A percentile compares a stretch with the other conserved stretches of the same genome.
Evolutionary conservation across 345 rosid species (phyloP).

Genomic region (Lumnitzera littorea): DNA sequence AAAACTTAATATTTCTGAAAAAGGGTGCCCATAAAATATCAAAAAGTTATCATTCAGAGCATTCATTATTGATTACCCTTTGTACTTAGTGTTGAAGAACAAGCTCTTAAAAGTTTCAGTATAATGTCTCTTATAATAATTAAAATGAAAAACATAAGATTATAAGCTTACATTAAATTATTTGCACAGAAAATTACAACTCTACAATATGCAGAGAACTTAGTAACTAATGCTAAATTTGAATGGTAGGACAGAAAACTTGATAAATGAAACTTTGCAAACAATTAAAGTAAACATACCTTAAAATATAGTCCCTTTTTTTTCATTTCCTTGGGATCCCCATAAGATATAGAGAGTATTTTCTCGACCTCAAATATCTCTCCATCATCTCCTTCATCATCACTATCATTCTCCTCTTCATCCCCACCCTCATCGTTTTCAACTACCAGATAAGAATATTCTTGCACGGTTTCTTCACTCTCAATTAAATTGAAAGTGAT

Average conservation of each 20-base stretch:
- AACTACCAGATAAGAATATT: constrained; percentile 13
- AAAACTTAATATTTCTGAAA: too few relatives aligned
- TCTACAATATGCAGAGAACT: background rate
- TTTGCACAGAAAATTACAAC: background rate
- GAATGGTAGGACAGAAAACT: background rate
- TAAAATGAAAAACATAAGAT: background rate
- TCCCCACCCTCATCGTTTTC: constrained; percentile 18
- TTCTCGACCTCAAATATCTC: constrained; percentile 53
- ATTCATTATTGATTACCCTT: too few relatives aligned
- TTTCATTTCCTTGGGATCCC: constrained; percentile 33
- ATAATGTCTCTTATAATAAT: background rate
- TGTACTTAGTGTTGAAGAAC: too few relatives aligned
- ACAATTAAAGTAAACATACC: constrained; percentile 26
- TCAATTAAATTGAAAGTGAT: constrained; percentile 28
- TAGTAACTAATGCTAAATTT: background rate
- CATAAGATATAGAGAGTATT: constrained; percentile 37
- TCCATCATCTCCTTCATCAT: constrained; percentile 18
- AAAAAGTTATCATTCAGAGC: too few relatives aligned
- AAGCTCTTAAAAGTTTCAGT: background rate
- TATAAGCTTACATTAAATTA: too few relatives aligned
- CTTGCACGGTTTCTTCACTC: constrained; percentile 14
- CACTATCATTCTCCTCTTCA: constrained; percentile 10
- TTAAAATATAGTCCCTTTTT: constrained; percentile 34
- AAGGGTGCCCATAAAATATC: too few relatives aligned
- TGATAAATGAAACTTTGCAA: background rate